Base-by-base conservation (phyloP, 768 basidiomycete species). In the Wakefieldia striispora region DNA sequence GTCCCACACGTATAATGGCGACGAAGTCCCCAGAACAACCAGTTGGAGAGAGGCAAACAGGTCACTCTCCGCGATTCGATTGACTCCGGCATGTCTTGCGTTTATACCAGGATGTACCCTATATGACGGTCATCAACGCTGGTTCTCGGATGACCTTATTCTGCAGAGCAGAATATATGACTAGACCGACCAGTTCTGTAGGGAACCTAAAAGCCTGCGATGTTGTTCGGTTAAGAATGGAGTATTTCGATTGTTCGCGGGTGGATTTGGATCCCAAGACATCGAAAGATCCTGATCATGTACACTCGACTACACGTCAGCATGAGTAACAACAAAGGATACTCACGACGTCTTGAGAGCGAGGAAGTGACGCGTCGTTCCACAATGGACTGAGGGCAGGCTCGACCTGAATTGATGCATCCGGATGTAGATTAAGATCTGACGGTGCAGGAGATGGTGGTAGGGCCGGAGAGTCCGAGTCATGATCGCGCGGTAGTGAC, bases 181-280 rank as follows among this genome's bases (percentile, higher is more conserved):
- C 31, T 31, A 48, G 41, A 47, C 82, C 68, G 57, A 88, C 88
- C 78, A 70, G 50, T 83, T 72, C 62, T 79, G 74, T n/a, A 81
- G 78, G 9, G 81, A 75, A 6, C 80, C 74, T 49, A 79, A 81
- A 6, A 80, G 64, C 10, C 70, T 55, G 35, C 65, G 60, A 47
- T 78, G 70, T 62, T 89, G 86, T 62, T 90, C 87, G 5, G 88
- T 86, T 20, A 91, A 66, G 58, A 90, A 86, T 0, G 83, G 72
- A 0, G 81, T 76, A 0, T 72, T 67, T 16, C 68, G 63, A 10
- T 72, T 62, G 12, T 53, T 52, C 74, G 71, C 40, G 19, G 41
- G 48, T 21, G 45, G 45, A 80, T 64, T 49, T 8, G 76, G 61
- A 62, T 87, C 85, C 88, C 88, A 91, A 3, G 84, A 86, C 43